phyloP scores from a whole-genome alignment of 208 protist species.

The Trypanosoma caninum region DNA sequence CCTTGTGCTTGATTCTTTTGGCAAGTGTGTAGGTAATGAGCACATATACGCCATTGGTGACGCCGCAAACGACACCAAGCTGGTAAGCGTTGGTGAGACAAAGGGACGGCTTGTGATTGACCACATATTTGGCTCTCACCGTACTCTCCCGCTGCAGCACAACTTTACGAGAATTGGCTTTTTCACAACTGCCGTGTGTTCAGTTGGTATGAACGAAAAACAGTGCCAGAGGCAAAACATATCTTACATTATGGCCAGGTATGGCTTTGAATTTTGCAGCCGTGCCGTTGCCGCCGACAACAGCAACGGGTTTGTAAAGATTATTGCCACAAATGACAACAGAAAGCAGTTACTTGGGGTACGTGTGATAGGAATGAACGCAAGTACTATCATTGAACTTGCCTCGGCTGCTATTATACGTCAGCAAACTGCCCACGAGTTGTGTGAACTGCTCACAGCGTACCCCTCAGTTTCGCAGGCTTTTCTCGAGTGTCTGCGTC shows the following conservation, averaged over 20 bases:
- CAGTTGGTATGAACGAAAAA: conserved; percentile 70
- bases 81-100: conserved; percentile 63
- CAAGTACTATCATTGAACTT: conserved; percentile 70
- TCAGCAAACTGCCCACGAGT: conserved; percentile 50
- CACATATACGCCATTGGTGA: conserved; percentile 76
- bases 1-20: conserved; percentile 48
- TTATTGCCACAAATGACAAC: conserved; percentile 63
- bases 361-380: conserved; percentile 55
- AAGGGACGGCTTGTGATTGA: conserved; percentile 62
- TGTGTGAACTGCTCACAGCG: conserved; percentile 62
- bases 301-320: conserved; percentile 78
- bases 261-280: conserved; percentile 68
- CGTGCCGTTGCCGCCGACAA: conserved; percentile 59
- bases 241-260: conserved; percentile 51
- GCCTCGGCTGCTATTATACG: conserved; percentile 60
- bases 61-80: conserved; percentile 34
- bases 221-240: conserved; percentile 52
- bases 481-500: conserved; percentile 79
- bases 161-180: conserved; percentile 50
- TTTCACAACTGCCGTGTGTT: conserved; percentile 45
- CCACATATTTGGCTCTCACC: conserved; percentile 47
- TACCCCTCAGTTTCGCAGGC: conserved; percentile 80
- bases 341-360: conserved; percentile 58
- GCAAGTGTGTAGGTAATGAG: conserved; percentile 33
- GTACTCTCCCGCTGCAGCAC: conserved; percentile 18